Percentiles rank a stretch among this genome's conserved stretches.
These are phyloP conservation scores for Boletus huronensis DNA, from an alignment of 768 basidiomycete species.

Conservation along the genomic window DNA sequence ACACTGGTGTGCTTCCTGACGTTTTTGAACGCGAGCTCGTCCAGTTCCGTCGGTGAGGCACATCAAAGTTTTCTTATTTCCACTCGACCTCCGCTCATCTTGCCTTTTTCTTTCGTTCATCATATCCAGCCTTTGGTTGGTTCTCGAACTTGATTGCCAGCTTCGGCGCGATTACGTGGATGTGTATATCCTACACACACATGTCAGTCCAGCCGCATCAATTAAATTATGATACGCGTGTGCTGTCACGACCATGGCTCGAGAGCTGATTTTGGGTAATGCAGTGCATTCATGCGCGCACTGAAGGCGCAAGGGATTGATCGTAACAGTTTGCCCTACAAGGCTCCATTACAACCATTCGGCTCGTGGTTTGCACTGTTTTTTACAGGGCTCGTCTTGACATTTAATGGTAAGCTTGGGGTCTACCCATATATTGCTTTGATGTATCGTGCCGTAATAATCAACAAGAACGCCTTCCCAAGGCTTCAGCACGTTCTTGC, in stretches of 20 bases:
- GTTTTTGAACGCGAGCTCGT: slow-evolving; percentile 52
- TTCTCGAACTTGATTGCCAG: slow-evolving; percentile 31
- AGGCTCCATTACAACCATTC: slow-evolving; percentile 62
- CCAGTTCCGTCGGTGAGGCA: slow-evolving; percentile 46
- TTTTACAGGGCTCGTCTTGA: slow-evolving; percentile 47
- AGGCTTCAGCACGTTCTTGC: slow-evolving; percentile 20
- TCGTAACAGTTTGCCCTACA: slow-evolving; percentile 43
- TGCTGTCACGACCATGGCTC: slow-evolving; percentile 3
- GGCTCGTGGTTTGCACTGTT: slow-evolving; percentile 58
- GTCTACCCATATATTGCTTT: slow-evolving; percentile 5
- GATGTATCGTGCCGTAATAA: slow-evolving; percentile 5
- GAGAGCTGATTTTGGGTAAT: slow-evolving; percentile 1
- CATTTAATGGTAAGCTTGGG: slow-evolving; percentile 48
- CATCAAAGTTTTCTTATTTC: slow-evolving; percentile 19
- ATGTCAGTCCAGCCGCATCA: slow-evolving; percentile 19
- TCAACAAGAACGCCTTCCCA: slow-evolving; percentile 8
- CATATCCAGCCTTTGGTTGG: slow-evolving; percentile 22
- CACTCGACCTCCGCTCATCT: slow-evolving; percentile 21
- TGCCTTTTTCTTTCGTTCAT: neutral
- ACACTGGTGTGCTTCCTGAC: slow-evolving; percentile 54
- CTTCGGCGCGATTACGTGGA: slow-evolving; percentile 36
- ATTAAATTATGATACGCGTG: neutral
- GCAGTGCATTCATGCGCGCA: slow-evolving; percentile 21
- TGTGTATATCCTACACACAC: slow-evolving; percentile 28
- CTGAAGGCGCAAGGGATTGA: slow-evolving; percentile 38